phyloP scores from a whole-genome alignment of 2,329 filamentous ascomycete species.

The Penicillium sp. region DNA sequence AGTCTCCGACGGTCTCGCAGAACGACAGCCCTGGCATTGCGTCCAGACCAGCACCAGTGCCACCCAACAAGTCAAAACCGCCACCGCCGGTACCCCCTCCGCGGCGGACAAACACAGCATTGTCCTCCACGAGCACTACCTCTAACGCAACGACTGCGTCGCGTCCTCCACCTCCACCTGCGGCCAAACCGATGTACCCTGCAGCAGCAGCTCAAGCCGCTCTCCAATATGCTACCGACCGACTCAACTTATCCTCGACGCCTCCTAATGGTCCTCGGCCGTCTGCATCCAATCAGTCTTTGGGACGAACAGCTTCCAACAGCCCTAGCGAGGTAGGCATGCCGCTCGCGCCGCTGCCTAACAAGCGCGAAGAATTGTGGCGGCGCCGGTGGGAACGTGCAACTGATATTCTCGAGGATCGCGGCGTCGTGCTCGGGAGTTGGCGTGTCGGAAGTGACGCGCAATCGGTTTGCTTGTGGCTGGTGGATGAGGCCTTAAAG shows the following conservation, averaged over 20 bases:
- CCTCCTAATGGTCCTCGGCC: constrained; percentile 17
- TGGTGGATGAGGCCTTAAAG: constrained; percentile 39
- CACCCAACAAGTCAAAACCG: constrained; percentile 19
- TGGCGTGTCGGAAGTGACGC: constrained; percentile 46
- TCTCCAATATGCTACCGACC: constrained; percentile 29
- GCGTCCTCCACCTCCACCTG: constrained; percentile 14
- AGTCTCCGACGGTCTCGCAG: background rate
- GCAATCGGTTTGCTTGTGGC: constrained; percentile 40
- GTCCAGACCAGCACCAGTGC: constrained; percentile 3
- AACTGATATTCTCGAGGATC: constrained; percentile 37
- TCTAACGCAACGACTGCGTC: constrained; percentile 14
- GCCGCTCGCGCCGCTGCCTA: constrained; percentile 34
- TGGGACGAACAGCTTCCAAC: constrained; percentile 16
- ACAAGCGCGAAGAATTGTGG: constrained; percentile 48
- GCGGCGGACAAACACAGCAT: constrained; percentile 28
- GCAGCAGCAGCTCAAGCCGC: constrained; percentile 25
- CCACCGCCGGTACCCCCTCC: constrained; percentile 30
- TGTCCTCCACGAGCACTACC: constrained; percentile 16
- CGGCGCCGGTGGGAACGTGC: constrained; percentile 45
- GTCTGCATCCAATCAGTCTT: constrained; percentile 21
- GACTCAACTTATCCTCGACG: constrained; percentile 21
- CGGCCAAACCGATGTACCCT: constrained; percentile 24
- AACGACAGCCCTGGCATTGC: too few species aligned
- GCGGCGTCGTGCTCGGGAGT: constrained; percentile 41
- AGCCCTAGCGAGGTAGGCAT: constrained; percentile 10